Evolutionary conservation across 2,329 filamentous ascomycete genomes (phyloP).

Genomic region (Aspergillus pseudoviridinutans): DNA sequence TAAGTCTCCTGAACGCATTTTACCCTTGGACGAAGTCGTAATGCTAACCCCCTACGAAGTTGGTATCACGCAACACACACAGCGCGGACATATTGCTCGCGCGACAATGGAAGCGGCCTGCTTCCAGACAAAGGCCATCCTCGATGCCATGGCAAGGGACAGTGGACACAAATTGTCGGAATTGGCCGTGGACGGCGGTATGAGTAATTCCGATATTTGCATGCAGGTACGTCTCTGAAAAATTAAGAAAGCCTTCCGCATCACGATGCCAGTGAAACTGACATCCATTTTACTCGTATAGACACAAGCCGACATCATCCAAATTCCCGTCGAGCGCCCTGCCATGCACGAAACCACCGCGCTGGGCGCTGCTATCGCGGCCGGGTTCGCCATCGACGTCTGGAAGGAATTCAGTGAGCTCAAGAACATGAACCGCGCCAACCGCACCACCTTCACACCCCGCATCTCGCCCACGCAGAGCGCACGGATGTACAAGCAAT

Average conservation of each 20-base stretch:
- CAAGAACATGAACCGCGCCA: conserved; percentile 66
- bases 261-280: conserved; percentile 6
- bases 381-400: conserved; percentile 75
- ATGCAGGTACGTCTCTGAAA: conserved; percentile 63
- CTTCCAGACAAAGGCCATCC: conserved; percentile 87
- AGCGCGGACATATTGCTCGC: conserved; percentile 80
- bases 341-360: conserved; percentile 89
- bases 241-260: not conserved
- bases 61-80: conserved; percentile 79
- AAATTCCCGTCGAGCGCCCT: conserved; percentile 77
- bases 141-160: conserved; percentile 87
- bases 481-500: conserved; percentile 62
- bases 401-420: conserved; percentile 75
- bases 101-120: conserved; percentile 88
- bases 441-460: conserved; percentile 67
- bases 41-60: conserved; percentile 43
- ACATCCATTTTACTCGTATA: conserved; percentile 25
- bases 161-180: conserved; percentile 70
- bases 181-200: conserved; percentile 81
- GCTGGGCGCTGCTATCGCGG: conserved; percentile 82
- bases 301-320: conserved; percentile 81
- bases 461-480: conserved; percentile 58
- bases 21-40: conserved; percentile 1
- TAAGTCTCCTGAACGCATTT: conserved; percentile 37
- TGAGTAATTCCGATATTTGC: conserved; percentile 82